phyloP scores from a whole-genome alignment of 106 monocot species.

The Dactylorhiza incarnata region DNA sequence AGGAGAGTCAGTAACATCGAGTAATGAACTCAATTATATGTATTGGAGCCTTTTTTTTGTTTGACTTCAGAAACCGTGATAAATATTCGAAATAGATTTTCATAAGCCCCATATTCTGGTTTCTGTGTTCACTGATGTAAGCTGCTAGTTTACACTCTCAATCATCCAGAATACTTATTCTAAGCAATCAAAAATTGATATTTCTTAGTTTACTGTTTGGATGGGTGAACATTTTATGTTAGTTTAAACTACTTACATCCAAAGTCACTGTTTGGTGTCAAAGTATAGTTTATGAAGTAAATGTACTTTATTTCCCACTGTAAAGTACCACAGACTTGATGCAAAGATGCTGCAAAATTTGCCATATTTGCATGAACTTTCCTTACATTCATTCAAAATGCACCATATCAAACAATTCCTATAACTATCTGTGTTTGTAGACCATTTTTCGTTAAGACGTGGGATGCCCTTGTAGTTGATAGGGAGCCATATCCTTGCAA shows the following conservation, averaged over 20 bases:
- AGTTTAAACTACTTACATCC: not conserved
- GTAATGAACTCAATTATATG: not conserved
- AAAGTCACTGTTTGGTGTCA: not conserved
- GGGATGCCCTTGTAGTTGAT: not conserved
- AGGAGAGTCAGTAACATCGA: not conserved
- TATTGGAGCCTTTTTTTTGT: not conserved
- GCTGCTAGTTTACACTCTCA: not conserved
- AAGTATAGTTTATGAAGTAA: not conserved
- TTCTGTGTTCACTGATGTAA: not conserved
- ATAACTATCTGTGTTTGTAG: not conserved
- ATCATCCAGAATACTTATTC: constrained; percentile 2
- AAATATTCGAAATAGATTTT: not conserved
- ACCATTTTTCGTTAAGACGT: not conserved
- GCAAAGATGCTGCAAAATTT: not conserved
- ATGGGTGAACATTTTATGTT: not conserved
- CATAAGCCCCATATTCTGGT: not conserved
- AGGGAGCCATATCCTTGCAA: not conserved
- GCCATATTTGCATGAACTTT: not conserved
- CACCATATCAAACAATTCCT: not conserved
- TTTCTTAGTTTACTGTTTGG: not conserved
- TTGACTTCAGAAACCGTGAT: not conserved
- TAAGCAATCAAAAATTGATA: not conserved
- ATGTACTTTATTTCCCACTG: not conserved
- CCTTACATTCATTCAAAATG: not conserved
- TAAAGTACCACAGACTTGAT: not conserved